Evolutionary conservation across 495 filamentous ascomycete genomes (phyloP).

Genomic region (Aspergillus egyptiacus): DNA sequence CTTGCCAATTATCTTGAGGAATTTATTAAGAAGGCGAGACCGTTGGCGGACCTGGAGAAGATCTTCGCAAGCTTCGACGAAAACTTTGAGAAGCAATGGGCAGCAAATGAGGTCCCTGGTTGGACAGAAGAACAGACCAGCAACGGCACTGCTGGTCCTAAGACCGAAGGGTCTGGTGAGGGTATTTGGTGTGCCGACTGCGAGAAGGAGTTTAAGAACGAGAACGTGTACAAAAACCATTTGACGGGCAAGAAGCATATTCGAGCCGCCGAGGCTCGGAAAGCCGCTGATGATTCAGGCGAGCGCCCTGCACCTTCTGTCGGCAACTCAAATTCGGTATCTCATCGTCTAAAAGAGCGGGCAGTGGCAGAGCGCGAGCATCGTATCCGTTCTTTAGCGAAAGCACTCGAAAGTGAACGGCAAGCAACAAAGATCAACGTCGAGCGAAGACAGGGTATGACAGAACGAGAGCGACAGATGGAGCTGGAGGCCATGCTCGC

Average conservation of each 20-base stretch:
- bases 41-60: slow-evolving; percentile 76
- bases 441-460: slow-evolving; percentile 92
- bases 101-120: slow-evolving; percentile 66
- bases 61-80: slow-evolving; percentile 66
- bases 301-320: slow-evolving; percentile 21
- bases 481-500: slow-evolving; percentile 84
- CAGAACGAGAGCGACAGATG: slow-evolving; percentile 85
- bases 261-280: slow-evolving; percentile 61
- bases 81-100: slow-evolving; percentile 81
- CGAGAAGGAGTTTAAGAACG: slow-evolving; percentile 90
- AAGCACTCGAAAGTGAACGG: slow-evolving; percentile 70
- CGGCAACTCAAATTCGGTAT: slow-evolving; percentile 27
- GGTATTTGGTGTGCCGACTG: slow-evolving; percentile 85
- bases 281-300: slow-evolving; percentile 34
- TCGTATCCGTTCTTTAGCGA: slow-evolving; percentile 67
- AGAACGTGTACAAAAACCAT: slow-evolving; percentile 88
- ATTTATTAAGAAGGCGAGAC: slow-evolving; percentile 74
- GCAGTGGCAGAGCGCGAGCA: slow-evolving; percentile 87
- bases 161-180: slow-evolving; percentile 56
- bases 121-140: slow-evolving; percentile 60
- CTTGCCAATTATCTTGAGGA: slow-evolving; percentile 77
- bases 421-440: slow-evolving; percentile 86
- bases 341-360: slow-evolving; percentile 71
- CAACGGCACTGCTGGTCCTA: slow-evolving; percentile 39
- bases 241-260: slow-evolving; percentile 88